phyloP scores from a whole-genome alignment of 148 eudicot species.

The Cornus suecica region DNA sequence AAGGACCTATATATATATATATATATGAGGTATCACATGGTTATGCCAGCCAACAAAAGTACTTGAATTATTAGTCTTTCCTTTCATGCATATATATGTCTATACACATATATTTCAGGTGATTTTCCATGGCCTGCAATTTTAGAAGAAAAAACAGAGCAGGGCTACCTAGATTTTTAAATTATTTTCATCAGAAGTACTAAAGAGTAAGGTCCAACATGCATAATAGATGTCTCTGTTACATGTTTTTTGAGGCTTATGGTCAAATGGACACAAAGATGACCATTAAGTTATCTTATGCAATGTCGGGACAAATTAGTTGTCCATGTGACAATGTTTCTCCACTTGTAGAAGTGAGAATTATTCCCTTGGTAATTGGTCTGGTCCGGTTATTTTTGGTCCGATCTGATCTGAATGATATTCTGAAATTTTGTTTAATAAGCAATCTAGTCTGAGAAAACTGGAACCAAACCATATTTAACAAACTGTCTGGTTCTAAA shows the following conservation, averaged over 20 bases:
- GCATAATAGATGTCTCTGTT: not conserved
- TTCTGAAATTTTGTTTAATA: too few species aligned
- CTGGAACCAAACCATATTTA: too few species aligned
- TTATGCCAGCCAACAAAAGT: not conserved
- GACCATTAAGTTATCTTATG: not conserved
- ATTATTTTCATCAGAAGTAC: not conserved
- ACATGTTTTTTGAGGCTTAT: not conserved
- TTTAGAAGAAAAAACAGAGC: not conserved
- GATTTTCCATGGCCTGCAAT: not conserved
- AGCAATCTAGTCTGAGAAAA: too few species aligned
- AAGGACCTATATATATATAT: too few species aligned
- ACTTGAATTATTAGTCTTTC: too few species aligned
- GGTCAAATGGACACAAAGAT: not conserved
- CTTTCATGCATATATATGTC: too few species aligned
- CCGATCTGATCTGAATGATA: too few species aligned
- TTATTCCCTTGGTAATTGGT: too few species aligned
- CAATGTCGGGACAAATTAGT: not conserved
- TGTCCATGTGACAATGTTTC: not conserved
- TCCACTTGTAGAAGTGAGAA: not conserved
- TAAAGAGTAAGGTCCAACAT: not conserved
- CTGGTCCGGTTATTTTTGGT: too few species aligned
- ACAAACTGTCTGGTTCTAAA: too few species aligned
- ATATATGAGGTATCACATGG: conserved; percentile 17
- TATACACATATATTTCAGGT: not conserved
- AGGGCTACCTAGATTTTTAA: not conserved